Evolutionary conservation across 352 stramenopile genomes (phyloP), one percentile per base, ranked within the genome.

Genomic region (Elongisporangium anandrum): DNA sequence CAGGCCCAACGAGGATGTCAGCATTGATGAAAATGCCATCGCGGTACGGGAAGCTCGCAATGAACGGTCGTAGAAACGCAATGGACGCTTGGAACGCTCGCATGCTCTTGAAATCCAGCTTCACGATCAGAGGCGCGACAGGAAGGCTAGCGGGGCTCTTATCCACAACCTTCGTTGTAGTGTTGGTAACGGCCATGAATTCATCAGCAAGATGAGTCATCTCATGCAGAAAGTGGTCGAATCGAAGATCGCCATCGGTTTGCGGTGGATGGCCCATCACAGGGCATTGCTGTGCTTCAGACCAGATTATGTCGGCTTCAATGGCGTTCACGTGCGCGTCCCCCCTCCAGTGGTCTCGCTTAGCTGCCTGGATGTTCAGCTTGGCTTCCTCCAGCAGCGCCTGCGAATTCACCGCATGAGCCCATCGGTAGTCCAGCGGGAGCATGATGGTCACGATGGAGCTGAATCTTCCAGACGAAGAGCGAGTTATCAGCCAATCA

Each of bases 221-320:
- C 23, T 68, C 71, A 10, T 67, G 47, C 29, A 88, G 62, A 60
- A 91, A 88, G 7, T 34, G 19, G 10, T 60, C 45, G 3, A 91
- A 55, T 9, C 72, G 69, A 49, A 91, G 68, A 6, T 88, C 77
- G 34, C 77, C 61, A 51, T 87, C 77, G 0, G 65, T 75, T 29
- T 83, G 66, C 10, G 81, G 81, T 5, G 81, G 81, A 50, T 91
- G 81, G 2, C 81, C 81, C 81, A 91, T 91, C 48, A 91, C 73
- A 0, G 77, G 63, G 1, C 52, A 61, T 51, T 85, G 70, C 57
- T 84, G 68, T 20, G 34, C 52, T 7, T 82, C 69, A 4, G 74
- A 77, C 78, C 79, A 91, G 50, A 91, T 84, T 56, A 90, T 77
- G 55, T 90, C 81, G 57, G 81, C 81, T 50, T 90, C 81, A 29